Conservation (phyloP, 345 rosid species). For the Alliaria petiolata region DNA sequence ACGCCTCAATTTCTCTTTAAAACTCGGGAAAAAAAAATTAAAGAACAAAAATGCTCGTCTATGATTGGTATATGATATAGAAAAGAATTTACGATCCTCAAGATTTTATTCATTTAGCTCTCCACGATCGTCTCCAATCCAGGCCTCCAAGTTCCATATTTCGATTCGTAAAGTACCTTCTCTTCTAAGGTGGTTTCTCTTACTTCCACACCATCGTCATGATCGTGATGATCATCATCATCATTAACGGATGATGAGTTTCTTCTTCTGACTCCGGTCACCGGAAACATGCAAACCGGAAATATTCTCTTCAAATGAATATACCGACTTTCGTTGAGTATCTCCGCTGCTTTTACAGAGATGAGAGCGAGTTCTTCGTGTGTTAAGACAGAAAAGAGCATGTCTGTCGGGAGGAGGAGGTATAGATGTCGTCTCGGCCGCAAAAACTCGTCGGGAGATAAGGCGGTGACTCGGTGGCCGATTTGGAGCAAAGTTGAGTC, state of each 20-base stretch:
- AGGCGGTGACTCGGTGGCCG: slow-evolving; percentile 25
- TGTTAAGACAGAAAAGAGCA: slow-evolving; percentile 37
- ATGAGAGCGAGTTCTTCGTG: slow-evolving; percentile 32
- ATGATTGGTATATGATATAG: neutral
- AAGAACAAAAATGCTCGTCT: neutral
- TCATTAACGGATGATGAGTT: slow-evolving; percentile 12
- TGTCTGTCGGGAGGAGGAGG: slow-evolving; percentile 29
- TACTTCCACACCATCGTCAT: slow-evolving; percentile 15
- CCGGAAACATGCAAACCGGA: slow-evolving; percentile 31
- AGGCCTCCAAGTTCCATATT: slow-evolving; percentile 35
- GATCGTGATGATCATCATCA: neutral
- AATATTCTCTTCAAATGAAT: slow-evolving; percentile 33
- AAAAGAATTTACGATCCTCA: neutral
- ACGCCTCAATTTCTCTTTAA: slow-evolving; percentile 14
- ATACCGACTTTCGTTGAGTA: slow-evolving; percentile 23
- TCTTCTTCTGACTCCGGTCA: slow-evolving; percentile 20
- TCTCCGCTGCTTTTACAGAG: slow-evolving; percentile 28
- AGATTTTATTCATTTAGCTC: slow-evolving; percentile 17
- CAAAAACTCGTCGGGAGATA: slow-evolving; percentile 14
- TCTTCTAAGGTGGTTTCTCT: slow-evolving; percentile 23
- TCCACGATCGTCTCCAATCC: slow-evolving; percentile 35
- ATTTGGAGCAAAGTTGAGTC: slow-evolving; percentile 31
- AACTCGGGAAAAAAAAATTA: slow-evolving; percentile 9
- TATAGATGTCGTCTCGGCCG: slow-evolving; percentile 32
- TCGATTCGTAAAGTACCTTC: slow-evolving; percentile 20